phyloP scores from a whole-genome alignment of 257 asterid species.

The Nicotiana attenuata region DNA sequence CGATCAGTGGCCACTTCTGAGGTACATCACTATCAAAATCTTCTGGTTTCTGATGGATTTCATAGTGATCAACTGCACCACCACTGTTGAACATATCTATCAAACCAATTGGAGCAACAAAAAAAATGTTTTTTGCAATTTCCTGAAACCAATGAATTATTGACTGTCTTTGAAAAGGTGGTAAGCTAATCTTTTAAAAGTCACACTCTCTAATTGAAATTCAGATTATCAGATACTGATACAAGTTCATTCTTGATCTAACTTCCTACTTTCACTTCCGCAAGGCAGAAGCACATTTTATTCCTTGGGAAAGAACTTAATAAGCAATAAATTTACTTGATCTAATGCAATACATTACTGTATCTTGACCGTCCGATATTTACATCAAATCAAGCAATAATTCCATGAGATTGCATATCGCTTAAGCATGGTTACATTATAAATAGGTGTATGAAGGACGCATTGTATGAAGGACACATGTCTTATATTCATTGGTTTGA shows the following conservation, averaged over 20 bases:
- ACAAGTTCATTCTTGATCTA: too few relatives aligned
- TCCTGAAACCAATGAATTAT: slow-evolving; percentile 27
- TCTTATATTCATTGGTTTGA: too few relatives aligned
- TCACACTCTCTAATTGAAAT: too few relatives aligned
- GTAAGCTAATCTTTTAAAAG: background rate
- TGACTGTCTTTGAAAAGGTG: background rate
- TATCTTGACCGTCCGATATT: slow-evolving; percentile 4
- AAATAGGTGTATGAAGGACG: too few relatives aligned
- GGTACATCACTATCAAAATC: slow-evolving; percentile 10
- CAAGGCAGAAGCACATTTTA: background rate
- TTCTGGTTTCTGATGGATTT: slow-evolving; percentile 30
- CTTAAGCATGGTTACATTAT: too few relatives aligned
- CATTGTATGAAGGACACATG: too few relatives aligned
- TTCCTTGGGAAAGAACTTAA: background rate
- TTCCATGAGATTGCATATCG: too few relatives aligned
- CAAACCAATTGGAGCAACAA: slow-evolving; percentile 68
- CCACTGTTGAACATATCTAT: slow-evolving; percentile 73
- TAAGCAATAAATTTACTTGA: slow-evolving; percentile 25
- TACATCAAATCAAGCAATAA: too few relatives aligned
- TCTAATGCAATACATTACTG: slow-evolving; percentile 51
- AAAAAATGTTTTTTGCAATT: slow-evolving; percentile 31
- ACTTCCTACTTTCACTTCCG: slow-evolving; percentile 33
- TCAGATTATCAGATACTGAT: too few relatives aligned
- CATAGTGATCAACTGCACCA: slow-evolving; percentile 65
- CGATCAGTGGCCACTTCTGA: slow-evolving; percentile 3